phyloP scores from a whole-genome alignment of 1,284 basidiomycete species.

The Sanghuangporus sanghuang region DNA sequence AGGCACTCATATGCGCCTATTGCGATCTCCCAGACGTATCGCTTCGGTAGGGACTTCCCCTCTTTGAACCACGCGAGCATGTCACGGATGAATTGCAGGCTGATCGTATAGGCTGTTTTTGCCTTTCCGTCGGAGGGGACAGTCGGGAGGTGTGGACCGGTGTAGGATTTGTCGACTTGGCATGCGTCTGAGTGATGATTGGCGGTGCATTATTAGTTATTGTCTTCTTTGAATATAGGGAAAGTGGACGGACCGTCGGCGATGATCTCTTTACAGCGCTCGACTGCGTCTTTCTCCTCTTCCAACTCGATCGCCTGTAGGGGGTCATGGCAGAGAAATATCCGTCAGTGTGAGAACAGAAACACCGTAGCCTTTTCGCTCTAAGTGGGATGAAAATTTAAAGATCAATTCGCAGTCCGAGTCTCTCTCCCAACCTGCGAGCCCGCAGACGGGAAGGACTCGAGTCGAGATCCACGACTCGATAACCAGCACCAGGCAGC shows the following conservation, averaged over 20 bases:
- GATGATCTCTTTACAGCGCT: slow-evolving; percentile 75
- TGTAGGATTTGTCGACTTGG: slow-evolving; percentile 64
- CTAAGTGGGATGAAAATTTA: too few relatives aligned
- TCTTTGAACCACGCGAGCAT: slow-evolving; percentile 95
- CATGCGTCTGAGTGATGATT: slow-evolving; percentile 50
- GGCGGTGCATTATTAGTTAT: background rate
- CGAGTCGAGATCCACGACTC: background rate
- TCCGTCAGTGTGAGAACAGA: background rate
- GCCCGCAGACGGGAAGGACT: too few relatives aligned
- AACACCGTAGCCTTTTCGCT: background rate
- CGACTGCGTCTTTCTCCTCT: slow-evolving; percentile 74
- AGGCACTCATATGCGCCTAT: slow-evolving; percentile 82
- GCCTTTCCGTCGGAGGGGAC: slow-evolving; percentile 23
- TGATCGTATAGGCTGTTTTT: slow-evolving; percentile 53
- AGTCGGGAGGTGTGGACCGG: slow-evolving; percentile 58
- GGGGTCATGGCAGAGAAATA: background rate
- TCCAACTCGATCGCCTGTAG: slow-evolving; percentile 82
- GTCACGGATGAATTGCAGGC: slow-evolving; percentile 71
- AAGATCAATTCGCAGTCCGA: too few relatives aligned
- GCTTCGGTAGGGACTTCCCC: slow-evolving; percentile 80
- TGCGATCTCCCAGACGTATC: slow-evolving; percentile 95
- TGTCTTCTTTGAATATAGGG: background rate
- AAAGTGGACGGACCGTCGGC: slow-evolving; percentile 51
- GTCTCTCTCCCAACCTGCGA: too few relatives aligned
- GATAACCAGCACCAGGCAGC: background rate